These are phyloP conservation scores for Artemisia annua DNA, from an alignment of 129 eudicot genomes.

Conservation along the genomic window DNA sequence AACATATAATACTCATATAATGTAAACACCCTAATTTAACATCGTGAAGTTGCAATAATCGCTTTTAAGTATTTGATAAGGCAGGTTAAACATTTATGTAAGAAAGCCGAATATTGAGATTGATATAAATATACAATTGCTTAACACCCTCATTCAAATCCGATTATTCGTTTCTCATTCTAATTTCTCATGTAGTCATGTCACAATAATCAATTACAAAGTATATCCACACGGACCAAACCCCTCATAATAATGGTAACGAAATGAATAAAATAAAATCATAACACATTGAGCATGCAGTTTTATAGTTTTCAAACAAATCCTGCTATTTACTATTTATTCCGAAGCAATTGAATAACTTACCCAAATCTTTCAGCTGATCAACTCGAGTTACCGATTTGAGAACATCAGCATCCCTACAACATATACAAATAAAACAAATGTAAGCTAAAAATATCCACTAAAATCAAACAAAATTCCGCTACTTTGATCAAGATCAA, in stretches of 20 bases:
- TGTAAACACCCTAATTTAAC: no score
- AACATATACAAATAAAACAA: slow-evolving; percentile 17
- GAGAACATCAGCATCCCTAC: slow-evolving; percentile 88
- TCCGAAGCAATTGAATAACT: slow-evolving; percentile 3
- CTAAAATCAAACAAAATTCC: slow-evolving; percentile 37
- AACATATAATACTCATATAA: no score
- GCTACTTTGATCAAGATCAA: slow-evolving; percentile 83
- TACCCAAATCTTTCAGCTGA: slow-evolving; percentile 91
- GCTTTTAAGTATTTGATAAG: no score
- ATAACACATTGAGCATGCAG: neutral
- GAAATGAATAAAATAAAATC: no score
- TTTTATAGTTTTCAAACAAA: neutral
- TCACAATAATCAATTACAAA: neutral
- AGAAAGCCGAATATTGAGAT: neutral
- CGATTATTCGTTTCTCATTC: neutral
- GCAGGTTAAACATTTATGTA: neutral
- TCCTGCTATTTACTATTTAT: no score
- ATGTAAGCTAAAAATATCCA: no score
- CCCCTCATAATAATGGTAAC: no score
- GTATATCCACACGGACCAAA: no score
- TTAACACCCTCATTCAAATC: neutral
- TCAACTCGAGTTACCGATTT: slow-evolving; percentile 84
- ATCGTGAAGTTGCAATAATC: no score
- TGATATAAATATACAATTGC: neutral
- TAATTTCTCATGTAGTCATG: neutral